Evolutionary conservation across 345 rosid species (phyloP), one percentile per base, ranked within the genome.

Genomic region (Salix suchowensis): DNA sequence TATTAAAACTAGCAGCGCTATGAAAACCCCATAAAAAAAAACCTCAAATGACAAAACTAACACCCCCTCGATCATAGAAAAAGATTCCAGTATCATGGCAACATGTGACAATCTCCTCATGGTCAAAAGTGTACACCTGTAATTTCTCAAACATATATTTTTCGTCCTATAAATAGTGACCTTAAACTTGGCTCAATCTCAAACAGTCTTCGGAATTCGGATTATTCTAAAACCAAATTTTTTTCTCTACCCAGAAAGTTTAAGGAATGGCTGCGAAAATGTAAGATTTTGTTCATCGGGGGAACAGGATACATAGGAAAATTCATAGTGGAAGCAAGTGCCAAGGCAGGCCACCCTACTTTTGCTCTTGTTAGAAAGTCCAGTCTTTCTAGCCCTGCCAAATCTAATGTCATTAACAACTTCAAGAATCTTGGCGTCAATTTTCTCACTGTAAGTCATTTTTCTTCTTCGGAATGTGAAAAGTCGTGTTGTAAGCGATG

Each of bases 221-320:
- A 36, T 19, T 36, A 7, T 34, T 19, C 13, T 19, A 28, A 36
- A 66, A 24, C 26, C 15, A 21, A 19, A 0, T 11, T 32, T 11
- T 19, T 37, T 44, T 19, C 42, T 40, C 14, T 74, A 75, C 58
- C 71, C 0, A 26, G 13, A 1, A 65, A 66, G 64, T 46, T 46
- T 46, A 46, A 46, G 50, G 16, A 13, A 46, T 46, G 50, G 50
- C 50, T 4, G 50, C 5, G 50, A 46, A 46, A 46, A 75, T n/a
- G 79, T 72, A 80, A 75, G 78, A 74, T 74, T 64, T 67, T 79
- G 75, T 2, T 79, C 39, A 70, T 79, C 65, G 82, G 79, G 39
- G 79, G 76, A 5, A 75, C 82, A 12, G 82, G 82, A 0, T 80
- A 70, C 72, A 71, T 64, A 7, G 80, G 80, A 5, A 77, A 71